Percentiles rank a stretch among this genome's conserved stretches.
These are phyloP conservation scores for Zalaria obscura DNA, from an alignment of 2,329 filamentous ascomycete genomes.

Conservation along the genomic window DNA sequence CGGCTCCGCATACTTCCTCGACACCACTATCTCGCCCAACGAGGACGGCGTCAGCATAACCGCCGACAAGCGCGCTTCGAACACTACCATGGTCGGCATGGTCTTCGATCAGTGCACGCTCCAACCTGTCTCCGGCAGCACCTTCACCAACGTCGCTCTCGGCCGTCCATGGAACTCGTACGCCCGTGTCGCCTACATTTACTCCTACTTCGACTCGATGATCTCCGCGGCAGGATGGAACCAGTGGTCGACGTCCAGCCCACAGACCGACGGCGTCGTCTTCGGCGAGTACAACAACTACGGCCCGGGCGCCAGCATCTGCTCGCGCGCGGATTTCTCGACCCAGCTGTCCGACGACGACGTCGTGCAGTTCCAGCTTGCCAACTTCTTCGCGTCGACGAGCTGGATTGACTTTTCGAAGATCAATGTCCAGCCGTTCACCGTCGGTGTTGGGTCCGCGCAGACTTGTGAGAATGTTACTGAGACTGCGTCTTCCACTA, in stretches of 20 bases:
- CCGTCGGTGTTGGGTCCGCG: slow-evolving; percentile 16
- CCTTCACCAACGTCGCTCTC: slow-evolving; percentile 13
- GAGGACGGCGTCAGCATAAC: slow-evolving; percentile 22
- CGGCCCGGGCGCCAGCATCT: slow-evolving; percentile 19
- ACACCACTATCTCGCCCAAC: slow-evolving; percentile 22
- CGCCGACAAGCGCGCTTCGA: slow-evolving; percentile 24
- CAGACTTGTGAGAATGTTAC: slow-evolving; percentile 10
- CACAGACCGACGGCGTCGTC: slow-evolving; percentile 13
- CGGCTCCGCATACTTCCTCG: slow-evolving; percentile 30
- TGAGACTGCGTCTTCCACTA: slow-evolving; percentile 9
- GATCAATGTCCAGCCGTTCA: slow-evolving; percentile 24
- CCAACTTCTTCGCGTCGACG: slow-evolving; percentile 25
- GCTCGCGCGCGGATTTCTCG: slow-evolving; percentile 21
- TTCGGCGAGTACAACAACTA: slow-evolving; percentile 23
- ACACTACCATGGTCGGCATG: slow-evolving; percentile 22
- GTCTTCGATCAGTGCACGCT: slow-evolving; percentile 24
- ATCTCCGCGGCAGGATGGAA: slow-evolving; percentile 15
- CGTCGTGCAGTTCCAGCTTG: slow-evolving; percentile 25
- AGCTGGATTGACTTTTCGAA: slow-evolving; percentile 29
- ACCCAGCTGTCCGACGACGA: slow-evolving; percentile 21
- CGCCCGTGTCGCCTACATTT: slow-evolving; percentile 10
- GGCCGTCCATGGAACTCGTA: slow-evolving; percentile 13
- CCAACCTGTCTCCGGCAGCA: slow-evolving; percentile 14
- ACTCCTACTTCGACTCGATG: slow-evolving; percentile 9
- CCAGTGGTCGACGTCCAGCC: slow-evolving; percentile 15